These are phyloP conservation scores for Penicillium sp. DNA, from an alignment of 2,329 filamentous ascomycete genomes.

Conservation along the genomic window DNA sequence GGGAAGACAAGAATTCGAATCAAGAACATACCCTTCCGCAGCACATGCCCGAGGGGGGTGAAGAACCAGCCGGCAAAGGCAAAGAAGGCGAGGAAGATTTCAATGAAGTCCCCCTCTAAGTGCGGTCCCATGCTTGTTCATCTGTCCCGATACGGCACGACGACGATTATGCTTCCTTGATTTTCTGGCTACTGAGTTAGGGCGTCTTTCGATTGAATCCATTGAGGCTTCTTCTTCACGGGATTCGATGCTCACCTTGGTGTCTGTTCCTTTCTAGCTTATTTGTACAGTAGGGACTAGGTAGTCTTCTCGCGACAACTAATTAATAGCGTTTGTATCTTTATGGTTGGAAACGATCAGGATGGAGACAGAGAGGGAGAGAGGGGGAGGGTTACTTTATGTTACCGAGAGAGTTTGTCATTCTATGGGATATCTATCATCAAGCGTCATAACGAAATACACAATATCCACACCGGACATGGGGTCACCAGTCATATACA, in stretches of 20 bases:
- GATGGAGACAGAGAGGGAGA: too few relatives aligned
- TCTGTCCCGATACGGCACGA: conserved; percentile 1
- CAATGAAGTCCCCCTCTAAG: conserved; percentile 31
- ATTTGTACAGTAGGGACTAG: conserved; percentile 20
- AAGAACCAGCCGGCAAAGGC: conserved; percentile 20
- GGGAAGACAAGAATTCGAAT: conserved; percentile 16
- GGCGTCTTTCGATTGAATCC: conserved; percentile 4
- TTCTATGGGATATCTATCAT: conserved; percentile 20
- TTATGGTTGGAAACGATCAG: not conserved
- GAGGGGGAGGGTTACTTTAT: too few relatives aligned
- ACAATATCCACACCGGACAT: conserved; percentile 12
- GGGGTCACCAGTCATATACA: not conserved
- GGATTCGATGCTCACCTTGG: conserved; percentile 8
- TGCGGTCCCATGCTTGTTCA: conserved; percentile 3
- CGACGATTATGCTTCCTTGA: conserved; percentile 17
- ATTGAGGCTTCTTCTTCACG: conserved; percentile 10
- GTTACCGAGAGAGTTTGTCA: conserved; percentile 4
- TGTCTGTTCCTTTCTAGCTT: conserved; percentile 11
- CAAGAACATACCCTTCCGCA: conserved; percentile 24
- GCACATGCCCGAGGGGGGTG: conserved; percentile 18
- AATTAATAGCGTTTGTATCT: not conserved
- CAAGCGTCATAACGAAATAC: conserved; percentile 16
- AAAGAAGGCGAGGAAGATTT: conserved; percentile 32
- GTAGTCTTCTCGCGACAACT: conserved; percentile 11
- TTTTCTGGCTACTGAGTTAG: conserved; percentile 10